phyloP scores from a whole-genome alignment of 2,329 filamentous ascomycete species.

The Xylariaceae sp. region DNA sequence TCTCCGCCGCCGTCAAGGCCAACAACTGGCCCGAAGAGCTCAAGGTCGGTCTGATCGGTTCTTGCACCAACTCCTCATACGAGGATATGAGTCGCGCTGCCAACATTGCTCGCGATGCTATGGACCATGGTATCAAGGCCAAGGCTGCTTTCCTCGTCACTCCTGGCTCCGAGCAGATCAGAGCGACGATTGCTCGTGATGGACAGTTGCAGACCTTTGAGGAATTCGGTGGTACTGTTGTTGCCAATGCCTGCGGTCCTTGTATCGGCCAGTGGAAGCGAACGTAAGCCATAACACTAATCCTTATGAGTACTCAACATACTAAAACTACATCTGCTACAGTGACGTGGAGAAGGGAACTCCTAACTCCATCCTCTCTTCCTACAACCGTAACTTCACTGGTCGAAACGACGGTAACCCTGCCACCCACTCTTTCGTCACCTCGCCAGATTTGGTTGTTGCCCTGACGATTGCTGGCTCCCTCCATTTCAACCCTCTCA shows the following conservation, averaged over 20 bases:
- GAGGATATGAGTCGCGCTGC: conserved; percentile 92
- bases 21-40: conserved; percentile 96
- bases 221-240: conserved; percentile 89
- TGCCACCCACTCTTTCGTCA: conserved; percentile 88
- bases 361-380: conserved; percentile 94
- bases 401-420: conserved; percentile 96
- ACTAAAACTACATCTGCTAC: background rate
- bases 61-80: conserved; percentile 88
- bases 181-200: conserved; percentile 86
- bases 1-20: conserved; percentile 87
- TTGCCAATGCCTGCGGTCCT: conserved; percentile 91
- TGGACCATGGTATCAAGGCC: conserved; percentile 88
- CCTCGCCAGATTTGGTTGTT: conserved; percentile 85
- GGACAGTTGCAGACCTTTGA: conserved; percentile 92
- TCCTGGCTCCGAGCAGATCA: conserved; percentile 94
- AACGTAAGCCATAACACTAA: conserved; percentile 46
- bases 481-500: conserved; percentile 91
- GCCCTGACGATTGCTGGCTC: conserved; percentile 80
- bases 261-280: conserved; percentile 97
- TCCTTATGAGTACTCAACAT: background rate
- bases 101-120: conserved; percentile 85
- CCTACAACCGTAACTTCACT: conserved; percentile 99
- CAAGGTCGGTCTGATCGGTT: conserved; percentile 95
- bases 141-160: conserved; percentile 93
- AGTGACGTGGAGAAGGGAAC: conserved; percentile 78